These are phyloP conservation scores for Glonium stellatum DNA, from an alignment of 495 filamentous ascomycete genomes.

Conservation along the genomic window DNA sequence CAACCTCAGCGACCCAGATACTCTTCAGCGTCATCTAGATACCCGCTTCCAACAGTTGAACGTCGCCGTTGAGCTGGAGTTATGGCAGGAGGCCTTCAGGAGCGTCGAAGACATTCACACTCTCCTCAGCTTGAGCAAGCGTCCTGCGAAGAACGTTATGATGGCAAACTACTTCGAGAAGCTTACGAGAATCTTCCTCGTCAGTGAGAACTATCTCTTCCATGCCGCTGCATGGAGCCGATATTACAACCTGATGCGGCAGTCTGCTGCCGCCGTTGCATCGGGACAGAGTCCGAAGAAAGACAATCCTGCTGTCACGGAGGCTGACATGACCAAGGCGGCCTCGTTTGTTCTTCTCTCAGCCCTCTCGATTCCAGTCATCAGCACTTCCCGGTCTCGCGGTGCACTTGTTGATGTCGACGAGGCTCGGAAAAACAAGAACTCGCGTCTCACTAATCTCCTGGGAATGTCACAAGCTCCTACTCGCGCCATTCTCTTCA, in stretches of 20 bases:
- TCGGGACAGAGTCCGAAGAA: slow-evolving; percentile 80
- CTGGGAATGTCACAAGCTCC: slow-evolving; percentile 86
- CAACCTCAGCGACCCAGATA: slow-evolving; percentile 96
- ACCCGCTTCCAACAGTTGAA: slow-evolving; percentile 98
- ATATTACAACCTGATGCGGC: slow-evolving; percentile 92
- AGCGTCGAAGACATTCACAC: slow-evolving; percentile 99
- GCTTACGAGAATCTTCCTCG: slow-evolving; percentile 93
- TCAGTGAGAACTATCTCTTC: slow-evolving; percentile 99
- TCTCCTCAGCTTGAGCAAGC: slow-evolving; percentile 97
- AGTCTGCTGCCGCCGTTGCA: slow-evolving; percentile 77
- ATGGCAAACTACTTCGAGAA: slow-evolving; percentile 99
- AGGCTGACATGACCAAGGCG: slow-evolving; percentile 78
- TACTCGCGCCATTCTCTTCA: slow-evolving; percentile 84
- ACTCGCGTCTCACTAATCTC: slow-evolving; percentile 89
- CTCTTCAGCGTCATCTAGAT: slow-evolving; percentile 91
- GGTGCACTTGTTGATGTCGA: slow-evolving; percentile 95
- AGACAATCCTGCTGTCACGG: slow-evolving; percentile 83
- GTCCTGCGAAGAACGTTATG: slow-evolving; percentile 98
- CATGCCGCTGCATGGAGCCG: slow-evolving; percentile 95
- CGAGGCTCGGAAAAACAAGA: slow-evolving; percentile 97
- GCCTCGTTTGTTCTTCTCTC: slow-evolving; percentile 96
- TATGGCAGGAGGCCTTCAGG: slow-evolving; percentile 99
- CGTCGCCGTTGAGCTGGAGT: slow-evolving; percentile 92
- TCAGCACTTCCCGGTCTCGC: slow-evolving; percentile 93
- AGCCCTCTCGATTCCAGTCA: slow-evolving; percentile 92